phyloP scores from a whole-genome alignment of 495 filamentous ascomycete species.

The Aspergillus affinis region DNA sequence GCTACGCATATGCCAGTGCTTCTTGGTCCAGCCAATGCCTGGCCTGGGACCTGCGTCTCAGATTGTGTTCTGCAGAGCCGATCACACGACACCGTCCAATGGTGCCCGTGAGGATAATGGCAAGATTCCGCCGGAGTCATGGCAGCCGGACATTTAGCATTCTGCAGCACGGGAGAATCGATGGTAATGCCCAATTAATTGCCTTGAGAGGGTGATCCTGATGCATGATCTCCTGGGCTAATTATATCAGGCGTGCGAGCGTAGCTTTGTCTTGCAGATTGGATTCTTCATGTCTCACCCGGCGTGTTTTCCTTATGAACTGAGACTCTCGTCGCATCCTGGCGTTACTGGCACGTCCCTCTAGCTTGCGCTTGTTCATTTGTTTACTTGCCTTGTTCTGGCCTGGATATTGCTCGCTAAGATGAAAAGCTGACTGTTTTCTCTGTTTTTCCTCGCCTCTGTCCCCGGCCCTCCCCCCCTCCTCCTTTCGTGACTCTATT shows the following conservation, averaged over 20 bases:
- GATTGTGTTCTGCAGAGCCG: not conserved
- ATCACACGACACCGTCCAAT: not conserved
- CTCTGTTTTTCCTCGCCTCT: not conserved
- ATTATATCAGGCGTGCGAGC: constrained; percentile 4
- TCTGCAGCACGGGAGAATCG: constrained; percentile 9
- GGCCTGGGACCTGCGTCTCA: not conserved
- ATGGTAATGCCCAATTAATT: constrained; percentile 2
- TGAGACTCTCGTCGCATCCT: not conserved
- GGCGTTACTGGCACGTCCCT: not conserved
- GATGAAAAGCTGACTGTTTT: not conserved
- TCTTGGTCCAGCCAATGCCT: constrained; percentile 2
- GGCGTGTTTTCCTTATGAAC: not conserved
- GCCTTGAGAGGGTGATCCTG: not conserved
- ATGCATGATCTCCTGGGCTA: constrained; percentile 8
- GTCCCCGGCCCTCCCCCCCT: not conserved
- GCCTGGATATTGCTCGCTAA: not conserved
- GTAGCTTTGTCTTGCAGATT: not conserved
- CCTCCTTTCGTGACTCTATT: not conserved
- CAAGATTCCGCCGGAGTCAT: not conserved
- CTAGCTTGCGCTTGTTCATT: not conserved
- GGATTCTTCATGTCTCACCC: not conserved
- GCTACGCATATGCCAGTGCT: constrained; percentile 2
- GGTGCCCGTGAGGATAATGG: not conserved
- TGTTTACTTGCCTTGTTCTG: not conserved
- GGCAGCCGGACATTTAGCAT: constrained; percentile 4